phyloP scores from a whole-genome alignment of 2,329 filamentous ascomycete species.

The Westerdykella aurantiaca region DNA sequence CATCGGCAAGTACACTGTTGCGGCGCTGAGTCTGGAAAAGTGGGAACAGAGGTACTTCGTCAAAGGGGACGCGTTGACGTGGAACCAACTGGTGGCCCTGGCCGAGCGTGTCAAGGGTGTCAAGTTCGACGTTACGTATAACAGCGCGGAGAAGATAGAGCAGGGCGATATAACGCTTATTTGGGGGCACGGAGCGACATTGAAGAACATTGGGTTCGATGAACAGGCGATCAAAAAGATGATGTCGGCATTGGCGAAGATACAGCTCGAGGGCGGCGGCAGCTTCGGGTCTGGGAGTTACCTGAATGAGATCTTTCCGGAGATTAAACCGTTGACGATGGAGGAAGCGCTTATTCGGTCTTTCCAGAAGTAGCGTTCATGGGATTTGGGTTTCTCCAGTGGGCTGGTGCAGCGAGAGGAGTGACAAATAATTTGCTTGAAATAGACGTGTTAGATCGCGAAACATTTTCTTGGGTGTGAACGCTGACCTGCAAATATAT shows the following conservation, averaged over 20 bases:
- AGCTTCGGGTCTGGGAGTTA: background rate
- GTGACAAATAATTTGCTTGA: too few species aligned
- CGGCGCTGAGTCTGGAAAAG: conserved; percentile 36
- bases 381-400: too few species aligned
- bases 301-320: conserved; percentile 11
- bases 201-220: conserved; percentile 3
- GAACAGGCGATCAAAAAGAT: conserved; percentile 2
- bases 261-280: conserved; percentile 4
- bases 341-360: conserved; percentile 3
- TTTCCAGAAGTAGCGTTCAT: too few species aligned
- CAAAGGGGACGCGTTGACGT: conserved; percentile 9
- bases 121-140: conserved; percentile 12
- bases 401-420: too few species aligned
- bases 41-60: conserved; percentile 39
- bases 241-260: conserved; percentile 1
- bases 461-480: too few species aligned
- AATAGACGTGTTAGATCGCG: too few species aligned
- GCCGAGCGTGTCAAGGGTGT: conserved; percentile 8
- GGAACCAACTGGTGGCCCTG: conserved; percentile 9
- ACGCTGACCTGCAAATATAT: too few species aligned
- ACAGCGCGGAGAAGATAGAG: conserved; percentile 11
- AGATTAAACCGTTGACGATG: conserved; percentile 8
- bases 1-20: conserved; percentile 44
- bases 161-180: conserved; percentile 10
- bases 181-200: conserved; percentile 3